Evolutionary conservation across 2,329 filamentous ascomycete species (phyloP).

Genomic region (Alternaria postmessia): DNA sequence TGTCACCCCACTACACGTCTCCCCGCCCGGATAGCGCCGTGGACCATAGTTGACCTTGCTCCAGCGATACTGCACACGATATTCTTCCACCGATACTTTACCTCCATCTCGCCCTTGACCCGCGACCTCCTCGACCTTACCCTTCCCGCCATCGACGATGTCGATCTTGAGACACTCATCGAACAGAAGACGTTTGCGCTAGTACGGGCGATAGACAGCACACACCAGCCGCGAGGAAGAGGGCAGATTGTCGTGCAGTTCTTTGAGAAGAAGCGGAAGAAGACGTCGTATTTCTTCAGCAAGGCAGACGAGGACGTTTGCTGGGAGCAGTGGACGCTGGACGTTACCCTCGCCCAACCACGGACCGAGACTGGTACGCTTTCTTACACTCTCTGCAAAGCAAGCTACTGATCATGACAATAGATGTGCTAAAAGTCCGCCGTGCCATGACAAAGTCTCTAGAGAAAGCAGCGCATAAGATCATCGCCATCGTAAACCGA

Average conservation of each 20-base stretch:
- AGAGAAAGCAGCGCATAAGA: conserved; percentile 86
- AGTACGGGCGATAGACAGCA: conserved; percentile 76
- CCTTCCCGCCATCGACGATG: conserved; percentile 86
- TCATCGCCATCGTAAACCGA: conserved; percentile 83
- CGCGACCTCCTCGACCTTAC: conserved; percentile 91
- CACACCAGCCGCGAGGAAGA: conserved; percentile 65
- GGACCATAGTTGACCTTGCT: conserved; percentile 16
- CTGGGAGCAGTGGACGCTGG: conserved; percentile 95
- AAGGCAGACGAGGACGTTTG: conserved; percentile 91
- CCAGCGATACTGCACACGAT: conserved; percentile 92
- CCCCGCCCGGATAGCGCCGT: conserved; percentile 15
- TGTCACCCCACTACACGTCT: conserved; percentile 15
- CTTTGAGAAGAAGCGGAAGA: conserved; percentile 88
- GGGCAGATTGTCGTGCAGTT: conserved; percentile 89
- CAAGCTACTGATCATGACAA: conserved; percentile 9
- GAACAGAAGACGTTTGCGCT: conserved; percentile 84
- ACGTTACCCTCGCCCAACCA: conserved; percentile 91
- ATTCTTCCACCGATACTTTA: conserved; percentile 99
- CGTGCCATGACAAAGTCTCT: conserved; percentile 91
- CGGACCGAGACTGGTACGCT: conserved; percentile 82
- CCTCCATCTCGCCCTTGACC: conserved; percentile 79
- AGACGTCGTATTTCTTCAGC: conserved; percentile 71
- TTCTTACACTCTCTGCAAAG: not conserved
- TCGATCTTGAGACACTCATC: conserved; percentile 91
- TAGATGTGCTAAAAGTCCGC: conserved; percentile 87